Evolutionary conservation across 495 filamentous ascomycete species (phyloP), one percentile per base, ranked within the genome.

Genomic region (Penicillium coprophilum): DNA sequence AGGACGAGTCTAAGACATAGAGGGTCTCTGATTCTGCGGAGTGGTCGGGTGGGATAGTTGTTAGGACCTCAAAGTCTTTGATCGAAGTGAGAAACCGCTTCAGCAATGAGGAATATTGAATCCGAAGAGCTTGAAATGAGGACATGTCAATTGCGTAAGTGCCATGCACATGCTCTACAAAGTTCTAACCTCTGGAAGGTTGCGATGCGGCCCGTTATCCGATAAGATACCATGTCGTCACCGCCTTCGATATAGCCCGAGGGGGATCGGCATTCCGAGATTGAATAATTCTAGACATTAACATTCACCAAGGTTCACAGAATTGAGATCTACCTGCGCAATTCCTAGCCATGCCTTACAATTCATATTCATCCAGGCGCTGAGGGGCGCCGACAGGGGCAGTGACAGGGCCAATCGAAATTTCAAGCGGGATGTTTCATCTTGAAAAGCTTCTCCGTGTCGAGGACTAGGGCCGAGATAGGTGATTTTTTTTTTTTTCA

Each of bases 1-100:
- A 97, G 53, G 89, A 93, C 3, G 92, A 95, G 71, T 97, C 93
- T 62, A 97, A 85, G 58, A 97, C 84, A 69, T 92, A 87, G 61
- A 97, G 80, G 20, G 77, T 77, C 51, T 78, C 74, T 32, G 62
- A 55, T 46, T 63, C 63, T 34, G 60, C 67, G 19, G 61, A 46
- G 39, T 51, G 58, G 20, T 68, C 47, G 47, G 61, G 34, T 50
- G 80, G 66, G 32, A 85, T 54, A 6, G 83, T 86, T 59, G 78
- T 77, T 13, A 90, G 71, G 50, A 90, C 71, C 46, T 81, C 78
- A 50, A 91, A 84, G 32, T 72, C 75, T 24, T 77, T 75, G 34
- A 72, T 57, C 9, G 86, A 86, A 13, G 73, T 59, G 20, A 79
- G 72, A 59, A 90, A 90, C 31, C 71, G 69, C 61, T 81, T 75